These are phyloP conservation scores for Picochlorum sp. DNA, from an alignment of 139 green algal genomes.

Conservation along the genomic window DNA sequence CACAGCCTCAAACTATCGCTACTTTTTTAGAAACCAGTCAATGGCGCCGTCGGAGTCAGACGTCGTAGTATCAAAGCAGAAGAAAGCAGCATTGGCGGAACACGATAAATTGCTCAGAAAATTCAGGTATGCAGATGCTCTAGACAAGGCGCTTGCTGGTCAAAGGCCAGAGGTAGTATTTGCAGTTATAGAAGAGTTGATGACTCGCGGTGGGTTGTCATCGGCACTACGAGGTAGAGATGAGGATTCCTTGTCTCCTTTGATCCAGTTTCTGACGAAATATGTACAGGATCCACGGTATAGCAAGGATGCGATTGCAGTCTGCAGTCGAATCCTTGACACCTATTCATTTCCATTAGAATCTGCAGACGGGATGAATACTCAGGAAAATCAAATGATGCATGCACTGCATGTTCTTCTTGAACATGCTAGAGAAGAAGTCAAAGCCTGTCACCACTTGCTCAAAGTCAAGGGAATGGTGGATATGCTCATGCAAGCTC, in stretches of 20 bases:
- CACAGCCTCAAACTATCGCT: conserved; percentile 65
- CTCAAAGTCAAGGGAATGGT: conserved; percentile 51
- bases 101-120: conserved; percentile 62
- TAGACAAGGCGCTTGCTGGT: conserved; percentile 64
- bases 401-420: conserved; percentile 20
- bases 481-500: conserved; percentile 47
- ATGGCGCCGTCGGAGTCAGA: conserved; percentile 45
- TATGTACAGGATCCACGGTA: conserved; percentile 51
- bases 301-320: conserved; percentile 30
- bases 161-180: conserved; percentile 52
- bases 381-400: conserved; percentile 5
- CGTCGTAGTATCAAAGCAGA: conserved; percentile 37
- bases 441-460: conserved; percentile 42
- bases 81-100: conserved; percentile 37
- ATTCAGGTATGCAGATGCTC: conserved; percentile 58
- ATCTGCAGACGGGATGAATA: background rate
- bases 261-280: conserved; percentile 54
- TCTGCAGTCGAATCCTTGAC: conserved; percentile 62
- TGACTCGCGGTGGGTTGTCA: conserved; percentile 45
- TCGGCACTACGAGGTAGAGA: conserved; percentile 52
- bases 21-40: conserved; percentile 72
- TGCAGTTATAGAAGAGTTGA: conserved; percentile 75
- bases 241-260: conserved; percentile 36
- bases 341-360: conserved; percentile 38
- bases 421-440: conserved; percentile 44